Conservation (phyloP, 352 stramenopile species). For the Globisporangium heterothallicum region DNA sequence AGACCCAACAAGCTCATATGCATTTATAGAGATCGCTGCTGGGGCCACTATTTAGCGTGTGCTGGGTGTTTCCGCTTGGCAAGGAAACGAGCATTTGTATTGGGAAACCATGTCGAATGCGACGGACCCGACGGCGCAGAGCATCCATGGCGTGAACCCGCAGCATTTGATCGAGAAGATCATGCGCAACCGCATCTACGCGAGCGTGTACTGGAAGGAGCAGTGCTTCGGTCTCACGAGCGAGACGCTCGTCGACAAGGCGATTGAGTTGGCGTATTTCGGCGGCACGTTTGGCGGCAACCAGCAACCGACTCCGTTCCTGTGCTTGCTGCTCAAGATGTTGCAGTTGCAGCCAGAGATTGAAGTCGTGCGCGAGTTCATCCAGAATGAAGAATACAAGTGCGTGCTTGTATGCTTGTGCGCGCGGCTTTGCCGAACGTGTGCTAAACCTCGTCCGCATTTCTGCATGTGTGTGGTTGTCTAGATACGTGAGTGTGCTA, state of each 20-base stretch:
- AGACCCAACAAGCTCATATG: too few species aligned
- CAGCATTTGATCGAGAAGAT: constrained; percentile 99
- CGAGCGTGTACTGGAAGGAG: constrained; percentile 97
- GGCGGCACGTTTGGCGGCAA: constrained; percentile 94
- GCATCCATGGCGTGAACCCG: constrained; percentile 95
- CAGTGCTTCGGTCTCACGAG: constrained; percentile 97
- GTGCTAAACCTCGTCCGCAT: not conserved
- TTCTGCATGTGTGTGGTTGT: not conserved
- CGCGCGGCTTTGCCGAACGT: not conserved
- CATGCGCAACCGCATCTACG: constrained; percentile 95
- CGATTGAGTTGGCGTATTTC: constrained; percentile 90
- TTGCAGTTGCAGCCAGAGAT: constrained; percentile 96
- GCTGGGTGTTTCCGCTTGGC: too few species aligned
- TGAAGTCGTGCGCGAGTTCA: constrained; percentile 92
- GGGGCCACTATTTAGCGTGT: too few species aligned
- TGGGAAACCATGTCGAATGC: constrained; percentile 64
- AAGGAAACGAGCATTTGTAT: not conserved
- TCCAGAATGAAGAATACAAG: constrained; percentile 98
- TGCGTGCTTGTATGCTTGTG: constrained; percentile 12
- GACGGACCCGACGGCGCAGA: constrained; percentile 87
- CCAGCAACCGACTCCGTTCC: constrained; percentile 94
- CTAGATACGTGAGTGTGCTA: constrained; percentile 91
- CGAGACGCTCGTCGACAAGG: constrained; percentile 95
- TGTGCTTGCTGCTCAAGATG: constrained; percentile 98
- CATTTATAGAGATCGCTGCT: too few species aligned